Evolutionary conservation across 768 basidiomycete species (phyloP), one percentile per base, ranked within the genome.

Genomic region (Suillus subaureus): DNA sequence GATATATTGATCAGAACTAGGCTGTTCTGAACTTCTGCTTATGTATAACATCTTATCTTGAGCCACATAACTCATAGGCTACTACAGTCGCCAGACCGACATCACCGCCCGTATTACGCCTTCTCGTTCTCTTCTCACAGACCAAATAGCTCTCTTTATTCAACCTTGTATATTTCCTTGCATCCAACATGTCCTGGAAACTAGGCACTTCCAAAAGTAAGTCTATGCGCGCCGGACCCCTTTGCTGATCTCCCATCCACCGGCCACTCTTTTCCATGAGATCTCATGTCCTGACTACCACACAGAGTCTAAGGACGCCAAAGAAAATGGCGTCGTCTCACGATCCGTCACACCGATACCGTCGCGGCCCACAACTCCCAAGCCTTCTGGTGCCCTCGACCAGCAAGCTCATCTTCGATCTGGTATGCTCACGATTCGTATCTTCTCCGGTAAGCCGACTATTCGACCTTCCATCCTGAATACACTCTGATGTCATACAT

Each of bases 391-490:
- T 74, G 81, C 81, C 39, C 69, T 81, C 61, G 87, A 88, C 70
- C 76, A 70, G 8, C 78, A 75, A 13, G 73, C 74, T 11, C 87
- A 90, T 75, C 91, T 92, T 70, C 86, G 93, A 77, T 91, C 87
- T 54, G 97, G 97, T 60, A 89, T 96, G 85, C 89, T 99, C 71
- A 96, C 94, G 68, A 96, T 99, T 77, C 89, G 94, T 67, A 95
- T 99, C 75, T 96, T 96, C 81, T 96, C 92, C 71, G 93, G 92
- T 92, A 68, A 68, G 86, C 72, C 71, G 61, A 75, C 21, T 31
- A 39, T 56, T 52, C 69, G 26, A 8, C 74, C 33, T 74, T 70
- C 49, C 61, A 42, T 40, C 55, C 61, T n/a, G 42, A 42, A 37
- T 55, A 6, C 26, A 33, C 33, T 35, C 28, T 64, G 55, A 21